Conservation (phyloP, 345 rosid species). For the Eucalyptus tenuipes region DNA sequence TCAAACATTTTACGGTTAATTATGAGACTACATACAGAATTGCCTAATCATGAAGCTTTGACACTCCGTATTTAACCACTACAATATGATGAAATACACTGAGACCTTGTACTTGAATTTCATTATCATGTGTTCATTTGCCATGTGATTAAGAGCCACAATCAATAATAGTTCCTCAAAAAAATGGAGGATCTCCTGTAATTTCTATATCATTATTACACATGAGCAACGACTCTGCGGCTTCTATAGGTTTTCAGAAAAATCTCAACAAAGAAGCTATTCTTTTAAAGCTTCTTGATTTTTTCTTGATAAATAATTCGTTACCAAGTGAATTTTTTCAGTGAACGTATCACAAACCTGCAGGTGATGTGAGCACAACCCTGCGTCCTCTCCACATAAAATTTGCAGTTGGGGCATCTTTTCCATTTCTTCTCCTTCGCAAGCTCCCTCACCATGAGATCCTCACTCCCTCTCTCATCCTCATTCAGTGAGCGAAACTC, state of each 20-base stretch:
- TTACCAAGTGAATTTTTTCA: not conserved
- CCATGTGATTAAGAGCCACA: not conserved
- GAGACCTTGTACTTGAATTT: not conserved
- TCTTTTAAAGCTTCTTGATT: not conserved
- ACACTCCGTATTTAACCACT: not conserved
- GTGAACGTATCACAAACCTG: conserved; percentile 11
- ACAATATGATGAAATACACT: not conserved
- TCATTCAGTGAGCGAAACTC: conserved; percentile 11
- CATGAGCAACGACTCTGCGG: not conserved
- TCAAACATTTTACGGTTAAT: not conserved
- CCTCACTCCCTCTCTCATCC: conserved; percentile 30
- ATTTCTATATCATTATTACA: not conserved
- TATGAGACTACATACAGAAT: not conserved
- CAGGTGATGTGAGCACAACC: conserved; percentile 36
- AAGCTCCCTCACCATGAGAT: conserved; percentile 24
- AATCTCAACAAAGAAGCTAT: not conserved
- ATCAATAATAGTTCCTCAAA: not conserved
- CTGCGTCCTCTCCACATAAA: conserved; percentile 19
- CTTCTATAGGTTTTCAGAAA: not conserved
- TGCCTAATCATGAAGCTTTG: not conserved
- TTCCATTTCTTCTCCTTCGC: conserved; percentile 27
- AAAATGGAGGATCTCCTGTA: not conserved
- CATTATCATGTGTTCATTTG: not conserved
- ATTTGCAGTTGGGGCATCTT: conserved; percentile 33
- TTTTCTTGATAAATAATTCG: not conserved